Evolutionary conservation across 139 green algal species (phyloP).

Genomic region (Mesostigma viride): DNA sequence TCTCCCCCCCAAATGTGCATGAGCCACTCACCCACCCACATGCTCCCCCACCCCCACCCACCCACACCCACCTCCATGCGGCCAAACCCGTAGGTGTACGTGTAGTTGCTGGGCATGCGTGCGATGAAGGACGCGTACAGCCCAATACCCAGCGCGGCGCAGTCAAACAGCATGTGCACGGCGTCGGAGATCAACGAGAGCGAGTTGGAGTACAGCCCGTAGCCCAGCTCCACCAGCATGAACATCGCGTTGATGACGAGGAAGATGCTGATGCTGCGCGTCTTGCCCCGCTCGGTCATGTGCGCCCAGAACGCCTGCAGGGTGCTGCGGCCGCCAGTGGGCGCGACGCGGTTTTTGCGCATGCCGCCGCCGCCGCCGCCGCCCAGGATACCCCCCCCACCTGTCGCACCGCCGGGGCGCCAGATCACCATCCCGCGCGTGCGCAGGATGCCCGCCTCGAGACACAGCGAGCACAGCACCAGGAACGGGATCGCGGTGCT

Average conservation of each 20-base stretch:
- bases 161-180: constrained; percentile 44
- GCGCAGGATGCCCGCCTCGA: background rate
- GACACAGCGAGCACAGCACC: background rate
- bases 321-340: background rate
- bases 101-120: constrained; percentile 12
- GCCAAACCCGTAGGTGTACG: constrained; percentile 33
- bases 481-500: background rate
- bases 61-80: too few relatives aligned
- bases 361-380: too few relatives aligned
- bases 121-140: constrained; percentile 36
- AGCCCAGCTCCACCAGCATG: constrained; percentile 36
- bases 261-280: constrained; percentile 13
- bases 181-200: constrained; percentile 38
- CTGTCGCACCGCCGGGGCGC: too few relatives aligned
- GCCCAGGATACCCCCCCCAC: too few relatives aligned
- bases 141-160: constrained; percentile 31
- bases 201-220: constrained; percentile 33
- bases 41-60: too few relatives aligned
- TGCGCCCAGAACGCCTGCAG: background rate
- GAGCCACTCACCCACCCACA: too few relatives aligned
- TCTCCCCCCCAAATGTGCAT: too few relatives aligned
- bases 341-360: too few relatives aligned
- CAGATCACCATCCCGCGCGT: too few relatives aligned
- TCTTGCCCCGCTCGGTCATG: background rate
- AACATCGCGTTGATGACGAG: constrained; percentile 34